Evolutionary conservation across 2,329 filamentous ascomycete species (phyloP), one percentile per base, ranked within the genome.

Genomic region (Lachnum nothofagi): DNA sequence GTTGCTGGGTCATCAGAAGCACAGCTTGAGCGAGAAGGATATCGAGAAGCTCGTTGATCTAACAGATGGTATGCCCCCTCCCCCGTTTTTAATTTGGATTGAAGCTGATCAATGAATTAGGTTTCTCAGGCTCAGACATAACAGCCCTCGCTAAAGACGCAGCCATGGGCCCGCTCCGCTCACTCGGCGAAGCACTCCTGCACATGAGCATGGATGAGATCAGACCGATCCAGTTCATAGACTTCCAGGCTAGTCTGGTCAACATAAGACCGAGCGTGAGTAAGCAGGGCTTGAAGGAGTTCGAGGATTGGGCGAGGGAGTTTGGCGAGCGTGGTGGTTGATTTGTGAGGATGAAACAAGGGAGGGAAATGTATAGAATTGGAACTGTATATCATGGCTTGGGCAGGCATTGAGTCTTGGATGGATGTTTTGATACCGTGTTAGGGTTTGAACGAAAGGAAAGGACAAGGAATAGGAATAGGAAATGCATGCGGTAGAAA

Each of bases 61-160:
- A 46, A 97, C 93, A 37, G 88, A 95, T 58, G 63, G 63, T 65
- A 53, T 41, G 17, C 17, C 42, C 25, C 7, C 16, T 8, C 16
- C 14, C 9, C 10, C 29, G 12, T 31, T 25, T 3, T 25, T 17
- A 31, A 37, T 14, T 22, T 25, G 4, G 20, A 38, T 22, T 16
- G 24, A 20, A 40, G 23, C 39, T 59, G 53, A 59, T 38, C 8
- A 19, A 23, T 47, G 7, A 20, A 57, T 17, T 57, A 96, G 91
- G 90, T n/a, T 98, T 95, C 70, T 96, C 90, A 7, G 93, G 93
- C 38, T 95, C 90, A 2, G 93, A 98, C 63, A 95, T 98, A 57
- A 97, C 93, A 19, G 91, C 93, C 1, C 74, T 98, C 7, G 93
- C 93, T 6, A 98, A 98, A 69, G 93, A 98, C 65, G 93, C 93